A percentile compares a stretch with the other conserved stretches of the same genome.
Conservation (phyloP, 768 basidiomycete genomes). For the Boletus subcaerulescens region DNA sequence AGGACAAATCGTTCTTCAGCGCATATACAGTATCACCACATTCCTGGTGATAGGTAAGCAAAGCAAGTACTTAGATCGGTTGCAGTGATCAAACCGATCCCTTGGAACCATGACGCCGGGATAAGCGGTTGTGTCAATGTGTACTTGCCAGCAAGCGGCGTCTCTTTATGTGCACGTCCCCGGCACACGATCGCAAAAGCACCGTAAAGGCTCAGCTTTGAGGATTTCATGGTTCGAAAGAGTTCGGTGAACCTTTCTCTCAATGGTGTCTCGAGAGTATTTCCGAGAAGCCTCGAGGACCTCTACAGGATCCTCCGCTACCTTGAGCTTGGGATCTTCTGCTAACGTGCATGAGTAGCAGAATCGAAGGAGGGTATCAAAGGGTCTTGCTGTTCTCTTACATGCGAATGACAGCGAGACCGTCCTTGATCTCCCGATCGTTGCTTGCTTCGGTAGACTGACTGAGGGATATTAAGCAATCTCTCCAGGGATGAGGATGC, state of each 20-base stretch:
- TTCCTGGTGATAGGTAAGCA: slow-evolving; percentile 18
- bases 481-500: too few relatives aligned
- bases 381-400: too few relatives aligned
- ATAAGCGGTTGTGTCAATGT: slow-evolving; percentile 26
- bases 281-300: slow-evolving; percentile 17
- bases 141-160: slow-evolving; percentile 27
- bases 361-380: slow-evolving; percentile 21
- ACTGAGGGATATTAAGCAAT: too few relatives aligned
- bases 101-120: slow-evolving; percentile 21
- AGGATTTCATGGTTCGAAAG: slow-evolving; percentile 16
- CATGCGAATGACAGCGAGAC: slow-evolving; percentile 5
- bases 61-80: slow-evolving; percentile 22
- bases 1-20: slow-evolving; percentile 2
- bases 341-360: slow-evolving; percentile 25
- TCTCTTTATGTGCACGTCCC: slow-evolving; percentile 5
- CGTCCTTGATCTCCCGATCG: slow-evolving; percentile 13
- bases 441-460: too few relatives aligned
- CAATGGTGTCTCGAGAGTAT: slow-evolving; percentile 6
- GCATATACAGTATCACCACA: slow-evolving; percentile 13
- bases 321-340: slow-evolving; percentile 16
- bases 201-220: slow-evolving; percentile 24
- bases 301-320: background rate
- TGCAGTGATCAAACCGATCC: slow-evolving; percentile 26
- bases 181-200: slow-evolving; percentile 33
- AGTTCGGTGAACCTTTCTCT: slow-evolving; percentile 13